phyloP scores from a whole-genome alignment of 202 grass and related monocot species.

The Bolboschoenoplectus hybrid region DNA sequence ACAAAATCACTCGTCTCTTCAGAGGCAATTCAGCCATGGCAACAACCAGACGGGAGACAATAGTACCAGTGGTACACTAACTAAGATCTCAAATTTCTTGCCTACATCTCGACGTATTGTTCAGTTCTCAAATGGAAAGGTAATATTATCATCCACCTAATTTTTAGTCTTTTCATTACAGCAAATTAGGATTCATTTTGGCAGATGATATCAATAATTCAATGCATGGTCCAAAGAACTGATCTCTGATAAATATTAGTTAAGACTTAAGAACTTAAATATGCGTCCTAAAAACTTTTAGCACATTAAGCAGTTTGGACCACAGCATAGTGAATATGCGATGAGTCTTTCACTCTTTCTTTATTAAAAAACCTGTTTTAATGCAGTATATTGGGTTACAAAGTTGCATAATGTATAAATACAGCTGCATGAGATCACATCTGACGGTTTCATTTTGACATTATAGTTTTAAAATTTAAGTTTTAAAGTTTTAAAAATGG shows the following conservation, averaged over 20 bases:
- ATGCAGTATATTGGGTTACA: neutral
- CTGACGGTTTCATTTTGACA: too few relatives aligned
- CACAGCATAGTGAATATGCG: neutral
- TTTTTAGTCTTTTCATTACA: conserved; percentile 9
- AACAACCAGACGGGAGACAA: conserved; percentile 69
- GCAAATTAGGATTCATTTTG: neutral
- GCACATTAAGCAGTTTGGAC: neutral
- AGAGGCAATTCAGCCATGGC: conserved; percentile 97
- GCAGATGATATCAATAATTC: neutral
- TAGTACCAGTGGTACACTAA: conserved; percentile 61
- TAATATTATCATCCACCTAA: conserved; percentile 42
- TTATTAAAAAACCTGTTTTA: neutral
- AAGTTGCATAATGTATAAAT: conserved; percentile 13
- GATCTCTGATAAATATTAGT: neutral
- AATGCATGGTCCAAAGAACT: neutral
- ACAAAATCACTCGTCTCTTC: conserved; percentile 81
- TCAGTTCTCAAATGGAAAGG: conserved; percentile 98
- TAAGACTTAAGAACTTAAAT: neutral
- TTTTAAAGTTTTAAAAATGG: too few relatives aligned
- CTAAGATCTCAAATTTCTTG: conserved; percentile 94
- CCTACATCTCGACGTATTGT: conserved; percentile 98
- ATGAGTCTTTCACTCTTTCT: neutral
- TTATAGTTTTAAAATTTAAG: too few relatives aligned
- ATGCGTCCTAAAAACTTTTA: neutral
- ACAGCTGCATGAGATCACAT: neutral